Evolutionary conservation across 1,284 basidiomycete species (phyloP).

Genomic region (Xerocomus amazonicus): DNA sequence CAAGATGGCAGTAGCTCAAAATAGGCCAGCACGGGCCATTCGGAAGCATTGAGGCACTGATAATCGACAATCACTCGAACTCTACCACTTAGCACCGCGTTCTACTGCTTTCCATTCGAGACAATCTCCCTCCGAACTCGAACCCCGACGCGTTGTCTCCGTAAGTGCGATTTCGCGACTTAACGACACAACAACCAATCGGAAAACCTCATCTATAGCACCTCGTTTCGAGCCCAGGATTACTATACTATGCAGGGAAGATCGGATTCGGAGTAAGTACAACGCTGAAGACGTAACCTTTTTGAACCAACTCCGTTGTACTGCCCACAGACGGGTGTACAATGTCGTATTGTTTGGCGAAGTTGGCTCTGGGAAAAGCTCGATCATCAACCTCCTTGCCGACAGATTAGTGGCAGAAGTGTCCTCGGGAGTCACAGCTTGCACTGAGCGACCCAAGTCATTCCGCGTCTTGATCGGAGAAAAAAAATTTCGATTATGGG

Average conservation of each 20-base stretch:
- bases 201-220: neutral
- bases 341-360: neutral
- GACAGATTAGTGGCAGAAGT: neutral
- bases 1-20: too few species aligned
- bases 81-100: too few species aligned
- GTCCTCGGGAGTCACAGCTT: constrained; percentile 1
- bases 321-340: constrained; percentile 18
- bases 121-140: too few species aligned
- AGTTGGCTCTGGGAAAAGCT: neutral
- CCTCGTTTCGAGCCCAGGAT: neutral
- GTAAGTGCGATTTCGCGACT: constrained; percentile 7
- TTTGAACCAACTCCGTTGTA: constrained; percentile 4
- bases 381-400: neutral
- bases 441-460: constrained; percentile 20
- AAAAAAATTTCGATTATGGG: constrained; percentile 32
- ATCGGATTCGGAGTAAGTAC: constrained; percentile 16
- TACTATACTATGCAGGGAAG: constrained; percentile 4
- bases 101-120: too few species aligned
- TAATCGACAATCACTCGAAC: too few species aligned
- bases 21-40: too few species aligned
- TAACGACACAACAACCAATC: neutral
- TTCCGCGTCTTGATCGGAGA: constrained; percentile 21
- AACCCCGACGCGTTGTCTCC: neutral
- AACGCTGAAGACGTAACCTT: neutral
- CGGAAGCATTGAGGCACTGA: too few species aligned